Percentiles rank a stretch among this genome's conserved stretches.
These are phyloP conservation scores for Quambalaria eucalypti DNA, from an alignment of 1,284 basidiomycete species.

Conservation along the genomic window DNA sequence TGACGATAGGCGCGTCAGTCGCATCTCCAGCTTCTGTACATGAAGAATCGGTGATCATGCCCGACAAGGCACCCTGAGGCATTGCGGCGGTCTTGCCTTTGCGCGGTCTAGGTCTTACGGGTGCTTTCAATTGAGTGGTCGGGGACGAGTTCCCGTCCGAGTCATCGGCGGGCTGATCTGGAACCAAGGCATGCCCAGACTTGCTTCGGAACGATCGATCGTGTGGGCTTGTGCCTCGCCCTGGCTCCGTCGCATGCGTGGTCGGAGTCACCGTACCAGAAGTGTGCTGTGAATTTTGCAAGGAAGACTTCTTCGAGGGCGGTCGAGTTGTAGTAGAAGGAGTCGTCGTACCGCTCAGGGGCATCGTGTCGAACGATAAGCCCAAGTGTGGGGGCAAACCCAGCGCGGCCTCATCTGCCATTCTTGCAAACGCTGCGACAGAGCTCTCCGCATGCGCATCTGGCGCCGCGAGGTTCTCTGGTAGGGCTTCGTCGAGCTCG, in stretches of 20 bases:
- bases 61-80: too few relatives aligned
- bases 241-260: too few relatives aligned
- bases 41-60: not conserved
- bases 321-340: not conserved
- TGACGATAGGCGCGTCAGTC: not conserved
- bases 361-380: not conserved
- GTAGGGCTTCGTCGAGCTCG: slow-evolving; percentile 36
- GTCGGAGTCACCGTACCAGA: not conserved
- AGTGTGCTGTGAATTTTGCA: not conserved
- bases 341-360: not conserved
- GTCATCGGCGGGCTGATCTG: too few relatives aligned
- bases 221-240: too few relatives aligned
- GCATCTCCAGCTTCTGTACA: not conserved
- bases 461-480: not conserved
- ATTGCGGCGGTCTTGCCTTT: not conserved
- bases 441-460: not conserved
- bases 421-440: not conserved
- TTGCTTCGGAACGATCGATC: too few relatives aligned
- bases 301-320: not conserved
- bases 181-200: too few relatives aligned
- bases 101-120: not conserved
- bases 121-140: not conserved
- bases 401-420: not conserved
- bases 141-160: not conserved
- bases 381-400: not conserved